These are phyloP conservation scores for Penicillium fimorum DNA, from an alignment of 495 filamentous ascomycete species.

Conservation along the genomic window DNA sequence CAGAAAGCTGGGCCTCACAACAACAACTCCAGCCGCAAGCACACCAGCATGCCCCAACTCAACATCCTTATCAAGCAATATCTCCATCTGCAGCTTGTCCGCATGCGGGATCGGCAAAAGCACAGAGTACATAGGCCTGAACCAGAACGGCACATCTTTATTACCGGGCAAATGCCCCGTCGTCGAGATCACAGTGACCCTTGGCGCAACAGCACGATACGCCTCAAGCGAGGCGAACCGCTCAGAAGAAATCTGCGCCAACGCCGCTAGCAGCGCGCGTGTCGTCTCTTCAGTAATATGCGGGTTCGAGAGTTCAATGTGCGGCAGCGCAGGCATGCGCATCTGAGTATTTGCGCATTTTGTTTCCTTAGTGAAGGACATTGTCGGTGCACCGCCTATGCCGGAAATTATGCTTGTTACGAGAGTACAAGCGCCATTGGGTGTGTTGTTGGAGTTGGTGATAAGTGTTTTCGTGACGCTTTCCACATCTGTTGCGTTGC, in stretches of 20 bases:
- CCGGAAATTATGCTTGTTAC: slow-evolving; percentile 45
- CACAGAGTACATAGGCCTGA: slow-evolving; percentile 34
- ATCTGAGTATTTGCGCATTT: slow-evolving; percentile 21
- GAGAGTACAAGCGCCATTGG: slow-evolving; percentile 9
- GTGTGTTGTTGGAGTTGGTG: slow-evolving; percentile 4
- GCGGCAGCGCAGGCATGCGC: slow-evolving; percentile 15
- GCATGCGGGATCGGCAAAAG: slow-evolving; percentile 34
- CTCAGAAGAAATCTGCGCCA: slow-evolving; percentile 21
- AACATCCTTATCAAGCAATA: slow-evolving; percentile 15
- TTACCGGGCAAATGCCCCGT: slow-evolving; percentile 30
- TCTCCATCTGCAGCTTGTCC: slow-evolving; percentile 44
- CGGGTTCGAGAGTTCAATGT: slow-evolving; percentile 25
- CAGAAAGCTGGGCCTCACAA: slow-evolving; percentile 37
- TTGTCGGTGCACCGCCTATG: slow-evolving; percentile 36
- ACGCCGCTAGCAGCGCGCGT: slow-evolving; percentile 26
- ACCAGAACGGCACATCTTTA: slow-evolving; percentile 34
- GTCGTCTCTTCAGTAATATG: slow-evolving; percentile 29
- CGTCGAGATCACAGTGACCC: slow-evolving; percentile 24
- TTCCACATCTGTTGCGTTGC: slow-evolving; percentile 45
- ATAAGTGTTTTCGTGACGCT: slow-evolving; percentile 33
- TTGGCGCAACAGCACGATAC: slow-evolving; percentile 12
- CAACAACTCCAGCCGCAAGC: slow-evolving; percentile 29
- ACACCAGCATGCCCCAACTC: slow-evolving; percentile 10
- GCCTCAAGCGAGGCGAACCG: slow-evolving; percentile 14
- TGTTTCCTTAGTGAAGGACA: slow-evolving; percentile 12